Base-by-base conservation (phyloP, 768 basidiomycete genomes). In the Xanthoconium purpureum region DNA sequence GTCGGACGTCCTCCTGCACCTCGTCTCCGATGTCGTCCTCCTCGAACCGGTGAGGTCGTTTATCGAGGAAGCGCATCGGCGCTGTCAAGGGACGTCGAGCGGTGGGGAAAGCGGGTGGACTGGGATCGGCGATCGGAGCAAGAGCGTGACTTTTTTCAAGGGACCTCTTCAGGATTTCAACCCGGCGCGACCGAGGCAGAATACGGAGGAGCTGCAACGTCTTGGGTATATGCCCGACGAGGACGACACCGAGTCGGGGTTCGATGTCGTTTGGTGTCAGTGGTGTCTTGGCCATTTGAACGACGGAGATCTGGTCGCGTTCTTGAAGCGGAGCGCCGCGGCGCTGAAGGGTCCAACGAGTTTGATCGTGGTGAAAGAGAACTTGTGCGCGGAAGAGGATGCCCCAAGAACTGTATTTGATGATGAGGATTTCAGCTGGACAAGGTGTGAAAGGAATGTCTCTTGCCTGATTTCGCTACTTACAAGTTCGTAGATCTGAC, bases 251-350 rank as follows among this genome's bases (percentile, higher is more conserved):
- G 71, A 77, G 18, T 73, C 77, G 43, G 82, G 82, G 1, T 98
- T 94, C 72, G 96, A 99, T 71, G 82, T 94, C 51, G 81, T 96
- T 55, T 94, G 92, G 95, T 92, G 91, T 65, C 96, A 99, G 71
- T 98, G 96, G 96, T 96, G 95, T 75, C 79, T 98, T 15, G 91
- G 92, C 3, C 91, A 95, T 75, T 78, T 97, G 55, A 82, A 78
- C 52, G 85, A 95, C 67, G 66, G 68, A 9, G 90, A 96, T 68
- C 81, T 98, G 24, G 79, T 92, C 29, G 70, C 74, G 3, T 98
- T 98, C 74, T 78, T 98, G 61, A 75, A 78, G 61, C 77, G 85
- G 46, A 79, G 86, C 58, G 77, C 78, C 46, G 74, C 72, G 3
- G 84, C 92, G 0, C 69, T 98, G 55, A 77, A 85, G n/a, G 53